Evolutionary conservation across 78 protist genomes (phyloP).

Genomic region (Cavenderia fasciculata): DNA sequence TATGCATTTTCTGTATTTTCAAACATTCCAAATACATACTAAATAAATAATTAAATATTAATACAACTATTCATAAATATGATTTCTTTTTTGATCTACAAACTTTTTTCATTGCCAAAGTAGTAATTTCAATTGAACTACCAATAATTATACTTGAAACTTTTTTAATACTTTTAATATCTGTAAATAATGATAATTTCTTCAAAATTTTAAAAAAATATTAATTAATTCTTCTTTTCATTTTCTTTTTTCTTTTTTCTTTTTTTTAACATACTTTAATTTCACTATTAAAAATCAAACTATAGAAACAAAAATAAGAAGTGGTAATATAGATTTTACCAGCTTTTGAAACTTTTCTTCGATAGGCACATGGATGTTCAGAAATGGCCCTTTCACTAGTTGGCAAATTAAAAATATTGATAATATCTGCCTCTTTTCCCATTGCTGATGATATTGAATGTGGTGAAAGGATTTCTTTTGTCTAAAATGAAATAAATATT

Average conservation of each 20-base stretch:
- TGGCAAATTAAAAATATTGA: conserved; percentile 28
- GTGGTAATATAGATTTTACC: conserved; percentile 51
- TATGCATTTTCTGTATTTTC: conserved; percentile 43
- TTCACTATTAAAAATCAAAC: conserved; percentile 66
- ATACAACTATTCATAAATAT: background rate
- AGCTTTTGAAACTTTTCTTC: conserved; percentile 71
- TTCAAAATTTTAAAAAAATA: background rate
- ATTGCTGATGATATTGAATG: no score
- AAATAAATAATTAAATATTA: background rate
- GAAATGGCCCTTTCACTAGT: conserved; percentile 7
- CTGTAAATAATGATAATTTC: conserved; percentile 31
- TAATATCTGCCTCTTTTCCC: no score
- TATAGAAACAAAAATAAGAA: conserved; percentile 53
- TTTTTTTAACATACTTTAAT: conserved; percentile 27
- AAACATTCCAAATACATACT: conserved; percentile 72
- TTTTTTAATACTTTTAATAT: conserved; percentile 35
- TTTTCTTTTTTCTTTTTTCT: background rate
- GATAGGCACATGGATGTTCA: conserved; percentile 72
- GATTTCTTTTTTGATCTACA: background rate
- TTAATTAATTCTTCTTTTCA: background rate
- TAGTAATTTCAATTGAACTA: conserved; percentile 52
- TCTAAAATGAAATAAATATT: no score
- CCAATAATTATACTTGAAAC: conserved; percentile 54
- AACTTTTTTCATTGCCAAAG: no score
- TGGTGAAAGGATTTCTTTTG: no score